Conservation (phyloP, 352 stramenopile species). For the Pythium vanterpoolii region DNA sequence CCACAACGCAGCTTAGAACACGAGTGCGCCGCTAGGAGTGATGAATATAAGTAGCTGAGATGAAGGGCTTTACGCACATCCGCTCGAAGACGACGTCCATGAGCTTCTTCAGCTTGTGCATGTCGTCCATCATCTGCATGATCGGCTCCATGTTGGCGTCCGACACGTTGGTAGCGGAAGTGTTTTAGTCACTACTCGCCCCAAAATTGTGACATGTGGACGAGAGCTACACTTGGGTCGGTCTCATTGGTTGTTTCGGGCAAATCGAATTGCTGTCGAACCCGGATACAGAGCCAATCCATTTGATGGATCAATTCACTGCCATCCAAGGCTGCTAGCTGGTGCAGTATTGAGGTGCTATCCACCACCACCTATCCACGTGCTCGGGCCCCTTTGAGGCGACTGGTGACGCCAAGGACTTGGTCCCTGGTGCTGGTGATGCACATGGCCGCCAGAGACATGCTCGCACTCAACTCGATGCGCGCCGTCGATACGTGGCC, state of each 20-base stretch:
- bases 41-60: background rate
- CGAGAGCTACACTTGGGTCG: background rate
- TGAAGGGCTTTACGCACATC: constrained; percentile 45
- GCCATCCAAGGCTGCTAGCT: no score
- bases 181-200: background rate
- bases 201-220: background rate
- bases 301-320: no score
- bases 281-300: no score
- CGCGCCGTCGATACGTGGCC: no score
- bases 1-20: background rate
- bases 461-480: no score
- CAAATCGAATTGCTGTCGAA: no score
- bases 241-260: background rate
- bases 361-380: no score
- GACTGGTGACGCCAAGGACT: no score
- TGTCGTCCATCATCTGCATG: constrained; percentile 90
- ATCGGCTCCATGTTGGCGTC: constrained; percentile 72
- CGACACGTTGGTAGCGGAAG: background rate
- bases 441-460: no score
- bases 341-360: no score
- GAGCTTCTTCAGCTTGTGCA: constrained; percentile 91
- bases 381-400: no score
- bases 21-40: background rate
- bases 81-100: constrained; percentile 86
- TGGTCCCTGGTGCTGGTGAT: no score